Percentiles rank a stretch among this genome's conserved stretches.
phyloP scores from a whole-genome alignment of 805 yeast species.

The Yamadazyma paraphyllophila region DNA sequence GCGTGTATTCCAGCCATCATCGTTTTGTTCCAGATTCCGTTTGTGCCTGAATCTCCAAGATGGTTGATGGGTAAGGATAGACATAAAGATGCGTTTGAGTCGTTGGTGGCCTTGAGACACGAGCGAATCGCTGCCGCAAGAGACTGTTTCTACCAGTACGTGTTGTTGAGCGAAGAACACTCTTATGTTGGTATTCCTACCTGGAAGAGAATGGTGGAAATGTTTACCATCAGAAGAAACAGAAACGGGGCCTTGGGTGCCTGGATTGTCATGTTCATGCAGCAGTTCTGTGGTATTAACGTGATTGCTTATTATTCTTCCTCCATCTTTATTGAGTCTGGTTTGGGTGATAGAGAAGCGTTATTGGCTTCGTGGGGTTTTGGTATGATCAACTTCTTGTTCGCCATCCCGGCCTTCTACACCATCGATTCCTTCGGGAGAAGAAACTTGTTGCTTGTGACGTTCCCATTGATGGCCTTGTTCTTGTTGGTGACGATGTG shows the following conservation, averaged over 20 bases:
- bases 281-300: conserved; percentile 88
- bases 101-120: conserved; percentile 47
- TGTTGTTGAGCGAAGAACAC: conserved; percentile 59
- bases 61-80: conserved; percentile 59
- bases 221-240: conserved; percentile 73
- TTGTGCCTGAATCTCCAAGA: conserved; percentile 69
- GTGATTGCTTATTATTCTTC: conserved; percentile 86
- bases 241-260: conserved; percentile 81
- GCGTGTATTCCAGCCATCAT: conserved; percentile 57
- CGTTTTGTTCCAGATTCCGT: conserved; percentile 48
- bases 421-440: conserved; percentile 80
- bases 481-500: conserved; percentile 64
- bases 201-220: conserved; percentile 47
- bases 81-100: conserved; percentile 47
- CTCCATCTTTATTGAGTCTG: conserved; percentile 67
- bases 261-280: conserved; percentile 83
- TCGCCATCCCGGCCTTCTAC: conserved; percentile 80
- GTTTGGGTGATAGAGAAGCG: conserved; percentile 59
- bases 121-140: conserved; percentile 58
- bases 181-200: conserved; percentile 47
- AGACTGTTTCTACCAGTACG: conserved; percentile 59
- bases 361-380: conserved; percentile 83
- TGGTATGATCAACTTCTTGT: conserved; percentile 75
- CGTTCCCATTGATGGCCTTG: conserved; percentile 64
- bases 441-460: conserved; percentile 52